phyloP scores from a whole-genome alignment of 2,329 filamentous ascomycete species.

The Calonectria pseudoturangicola region DNA sequence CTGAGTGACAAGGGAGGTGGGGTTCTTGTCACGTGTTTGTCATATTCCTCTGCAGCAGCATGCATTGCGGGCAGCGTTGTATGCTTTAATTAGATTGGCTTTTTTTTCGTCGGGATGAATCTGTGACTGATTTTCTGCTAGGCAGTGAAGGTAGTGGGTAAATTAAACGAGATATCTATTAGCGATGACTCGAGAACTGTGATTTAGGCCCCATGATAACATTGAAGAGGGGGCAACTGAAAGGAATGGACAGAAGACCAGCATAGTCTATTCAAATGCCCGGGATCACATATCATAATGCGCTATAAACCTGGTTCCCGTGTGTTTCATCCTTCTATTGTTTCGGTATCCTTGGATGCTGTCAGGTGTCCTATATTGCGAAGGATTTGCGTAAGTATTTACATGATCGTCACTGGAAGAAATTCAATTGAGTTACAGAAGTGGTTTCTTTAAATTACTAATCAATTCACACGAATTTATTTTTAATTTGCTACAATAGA shows the following conservation, averaged over 20 bases:
- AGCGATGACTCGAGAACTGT: neutral
- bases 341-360: neutral
- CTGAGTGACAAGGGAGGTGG: conserved; percentile 51
- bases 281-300: neutral
- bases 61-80: neutral
- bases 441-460: neutral
- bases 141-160: no score
- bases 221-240: neutral
- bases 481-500: neutral
- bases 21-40: conserved; percentile 54
- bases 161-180: neutral
- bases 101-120: neutral
- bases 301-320: no score
- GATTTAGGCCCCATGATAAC: neutral
- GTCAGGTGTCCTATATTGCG: neutral
- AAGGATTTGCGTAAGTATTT: neutral
- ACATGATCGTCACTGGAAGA: neutral
- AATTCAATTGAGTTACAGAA: neutral
- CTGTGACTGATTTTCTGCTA: neutral
- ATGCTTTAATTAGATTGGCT: conserved; percentile 11
- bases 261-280: neutral
- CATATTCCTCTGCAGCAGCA: conserved; percentile 8
- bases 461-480: neutral
- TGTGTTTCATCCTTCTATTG: neutral
- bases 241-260: neutral